Evolutionary conservation across 1,139 yeast genomes (phyloP).

Genomic region (Lodderomyces metapsilosis): DNA sequence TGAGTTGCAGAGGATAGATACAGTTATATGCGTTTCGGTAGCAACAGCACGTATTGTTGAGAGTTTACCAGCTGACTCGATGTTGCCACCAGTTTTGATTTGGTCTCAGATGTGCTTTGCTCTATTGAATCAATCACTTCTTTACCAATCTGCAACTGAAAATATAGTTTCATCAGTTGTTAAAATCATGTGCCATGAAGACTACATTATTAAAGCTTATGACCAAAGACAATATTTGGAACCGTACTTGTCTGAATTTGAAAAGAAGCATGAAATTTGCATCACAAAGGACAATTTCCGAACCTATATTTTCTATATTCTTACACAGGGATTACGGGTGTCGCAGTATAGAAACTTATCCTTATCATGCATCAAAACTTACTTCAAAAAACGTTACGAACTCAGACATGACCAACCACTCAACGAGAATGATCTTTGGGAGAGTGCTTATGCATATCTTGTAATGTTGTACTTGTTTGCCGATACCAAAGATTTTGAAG

Average conservation of each 20-base stretch:
- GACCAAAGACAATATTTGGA: slow-evolving; percentile 39
- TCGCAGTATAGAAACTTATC: slow-evolving; percentile 63
- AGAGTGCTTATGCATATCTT: slow-evolving; percentile 43
- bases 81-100: slow-evolving; percentile 55
- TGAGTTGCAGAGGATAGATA: slow-evolving; percentile 29
- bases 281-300: slow-evolving; percentile 53
- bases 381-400: slow-evolving; percentile 47
- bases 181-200: slow-evolving; percentile 25
- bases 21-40: slow-evolving; percentile 37
- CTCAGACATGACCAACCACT: slow-evolving; percentile 8
- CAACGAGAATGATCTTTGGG: slow-evolving; percentile 8
- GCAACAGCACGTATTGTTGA: slow-evolving; percentile 61
- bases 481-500: slow-evolving; percentile 47
- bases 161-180: slow-evolving; percentile 30
- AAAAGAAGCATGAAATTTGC: slow-evolving; percentile 39
- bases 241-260: slow-evolving; percentile 45
- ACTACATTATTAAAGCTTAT: slow-evolving; percentile 32
- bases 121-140: slow-evolving; percentile 30
- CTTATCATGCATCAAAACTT: slow-evolving; percentile 46
- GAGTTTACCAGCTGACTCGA: slow-evolving; percentile 58
- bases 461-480: slow-evolving; percentile 55
- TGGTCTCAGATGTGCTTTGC: slow-evolving; percentile 58
- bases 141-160: slow-evolving; percentile 57
- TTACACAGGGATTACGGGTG: slow-evolving; percentile 62
- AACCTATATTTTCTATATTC: slow-evolving; percentile 48